Evolutionary conservation across 2,329 filamentous ascomycete species (phyloP), one percentile per base, ranked within the genome.

Genomic region (Sporothrix curviconia): DNA sequence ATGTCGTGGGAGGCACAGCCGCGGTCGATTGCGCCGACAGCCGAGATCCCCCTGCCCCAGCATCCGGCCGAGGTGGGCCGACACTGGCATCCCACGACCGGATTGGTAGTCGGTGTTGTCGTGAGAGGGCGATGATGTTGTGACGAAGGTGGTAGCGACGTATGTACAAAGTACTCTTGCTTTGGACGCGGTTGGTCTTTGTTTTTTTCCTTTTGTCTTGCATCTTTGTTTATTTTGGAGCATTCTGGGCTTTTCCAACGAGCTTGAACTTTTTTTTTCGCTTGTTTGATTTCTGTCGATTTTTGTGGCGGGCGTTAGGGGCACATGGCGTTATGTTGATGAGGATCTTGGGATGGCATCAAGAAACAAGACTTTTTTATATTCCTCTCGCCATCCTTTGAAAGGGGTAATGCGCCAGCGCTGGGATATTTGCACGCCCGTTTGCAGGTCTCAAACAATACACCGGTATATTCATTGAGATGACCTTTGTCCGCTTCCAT

Each of bases 1-100:
- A n/a, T n/a, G n/a, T n/a, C 66, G 81, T 89, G 14, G 76, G 83
- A 89, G 63, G 85, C 84, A 0, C 78, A 78, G 57, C 83, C 83
- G 43, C 72, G 83, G 57, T 84, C 81, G 7, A 78, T 78, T 15
- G 80, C 74, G 3, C 76, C 79, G 5, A 68, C 71, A n/a, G 68
- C 69, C 2, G 71, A 76, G 25, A 71, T 75, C 8, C 71, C 74
- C 37, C 66, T 78, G 24, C 73, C 74, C 19, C 67, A 69, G 34
- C 79, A 83, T 62, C 77, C 79, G 2, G 74, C 78, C 2, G 79
- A 82, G 61, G 61, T 61, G 8, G 72, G 72, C 17, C 64, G 69
- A 36, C 62, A 17, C 56, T 43, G 32, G n/a, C n/a, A n/a, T n/a
- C n/a, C n/a, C n/a, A n/a, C 63, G 65, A 50, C 36, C 64, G 9